Conservation (phyloP, 129 eudicot genomes). For the Kitagawia praeruptora region DNA sequence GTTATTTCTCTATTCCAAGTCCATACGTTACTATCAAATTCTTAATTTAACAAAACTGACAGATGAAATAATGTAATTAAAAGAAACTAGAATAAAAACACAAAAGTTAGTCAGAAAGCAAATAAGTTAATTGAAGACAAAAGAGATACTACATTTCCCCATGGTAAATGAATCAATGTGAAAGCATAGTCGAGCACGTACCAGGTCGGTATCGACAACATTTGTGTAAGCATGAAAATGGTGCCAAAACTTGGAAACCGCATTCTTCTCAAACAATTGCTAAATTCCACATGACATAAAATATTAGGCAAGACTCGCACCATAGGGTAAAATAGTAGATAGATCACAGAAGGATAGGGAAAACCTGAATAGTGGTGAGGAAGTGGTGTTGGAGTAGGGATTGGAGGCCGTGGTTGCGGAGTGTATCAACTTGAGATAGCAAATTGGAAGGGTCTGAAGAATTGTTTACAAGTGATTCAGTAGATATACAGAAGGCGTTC, state of each 20-base stretch:
- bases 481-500: constrained; percentile 46
- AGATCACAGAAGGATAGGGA: background rate
- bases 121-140: background rate
- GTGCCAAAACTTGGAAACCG: constrained; percentile 67
- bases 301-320: too few species aligned
- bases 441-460: constrained; percentile 18
- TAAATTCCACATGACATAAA: constrained; percentile 23
- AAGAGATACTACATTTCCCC: too few species aligned
- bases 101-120: too few species aligned
- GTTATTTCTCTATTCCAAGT: too few species aligned
- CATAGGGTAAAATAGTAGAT: too few species aligned
- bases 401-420: constrained; percentile 28
- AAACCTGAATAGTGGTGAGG: background rate
- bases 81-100: too few species aligned
- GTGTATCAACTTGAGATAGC: constrained; percentile 26
- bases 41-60: background rate
- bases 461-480: constrained; percentile 21
- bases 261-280: constrained; percentile 56
- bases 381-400: constrained; percentile 3
- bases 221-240: constrained; percentile 55
- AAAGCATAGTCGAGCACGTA: constrained; percentile 13
- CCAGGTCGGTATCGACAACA: constrained; percentile 25
- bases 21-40: background rate
- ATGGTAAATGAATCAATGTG: too few species aligned
- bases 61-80: too few species aligned